Evolutionary conservation across 176 grass and related monocot genomes (phyloP).

Genomic region (Hordeum marinum): DNA sequence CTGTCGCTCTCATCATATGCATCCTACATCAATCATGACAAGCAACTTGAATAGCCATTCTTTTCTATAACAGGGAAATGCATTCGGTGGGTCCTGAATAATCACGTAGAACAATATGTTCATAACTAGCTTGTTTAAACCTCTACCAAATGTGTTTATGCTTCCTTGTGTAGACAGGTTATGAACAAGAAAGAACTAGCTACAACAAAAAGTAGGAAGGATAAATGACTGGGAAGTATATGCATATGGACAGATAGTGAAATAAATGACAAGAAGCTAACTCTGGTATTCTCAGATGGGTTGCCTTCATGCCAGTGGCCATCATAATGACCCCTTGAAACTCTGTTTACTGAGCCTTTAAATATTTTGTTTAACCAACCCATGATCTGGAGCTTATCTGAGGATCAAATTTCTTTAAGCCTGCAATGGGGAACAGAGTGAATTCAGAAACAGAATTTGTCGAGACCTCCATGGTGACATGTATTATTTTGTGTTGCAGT

Average conservation of each 20-base stretch:
- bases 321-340: slow-evolving; percentile 76
- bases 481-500: neutral
- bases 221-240: slow-evolving; percentile 1
- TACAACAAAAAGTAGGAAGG: neutral
- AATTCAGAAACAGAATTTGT: slow-evolving; percentile 7
- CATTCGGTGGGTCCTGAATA: slow-evolving; percentile 17
- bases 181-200: neutral
- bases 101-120: neutral
- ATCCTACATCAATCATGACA: slow-evolving; percentile 27
- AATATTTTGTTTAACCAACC: slow-evolving; percentile 76
- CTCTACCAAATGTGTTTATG: neutral
- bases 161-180: neutral
- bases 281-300: slow-evolving; percentile 30
- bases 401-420: slow-evolving; percentile 8
- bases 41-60: neutral
- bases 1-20: slow-evolving; percentile 39
- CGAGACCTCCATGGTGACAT: neutral
- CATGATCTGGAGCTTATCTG: slow-evolving; percentile 35
- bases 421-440: neutral
- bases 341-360: slow-evolving; percentile 63
- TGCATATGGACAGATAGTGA: neutral
- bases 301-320: slow-evolving; percentile 42
- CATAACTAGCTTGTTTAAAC: neutral
- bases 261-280: slow-evolving; percentile 28
- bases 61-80: neutral